phyloP scores from a whole-genome alignment of 345 rosid species.

The Firmiana major region DNA sequence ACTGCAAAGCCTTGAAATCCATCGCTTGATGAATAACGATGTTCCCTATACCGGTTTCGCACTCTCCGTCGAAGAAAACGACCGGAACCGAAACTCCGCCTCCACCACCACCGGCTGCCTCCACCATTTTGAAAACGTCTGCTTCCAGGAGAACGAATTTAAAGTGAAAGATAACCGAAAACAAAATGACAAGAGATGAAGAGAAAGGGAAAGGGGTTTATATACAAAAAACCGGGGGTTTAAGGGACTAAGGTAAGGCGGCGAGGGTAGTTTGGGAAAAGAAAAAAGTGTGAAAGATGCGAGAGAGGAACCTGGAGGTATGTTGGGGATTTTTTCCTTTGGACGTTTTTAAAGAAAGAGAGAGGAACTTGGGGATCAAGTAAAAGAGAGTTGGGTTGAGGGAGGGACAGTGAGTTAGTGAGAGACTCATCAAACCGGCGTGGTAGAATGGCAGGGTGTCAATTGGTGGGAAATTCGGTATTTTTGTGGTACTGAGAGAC shows the following conservation, averaged over 20 bases:
- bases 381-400: not conserved
- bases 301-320: not conserved
- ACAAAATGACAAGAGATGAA: not conserved
- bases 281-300: not conserved
- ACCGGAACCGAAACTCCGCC: constrained; percentile 24
- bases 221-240: constrained; percentile 14
- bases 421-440: constrained; percentile 21
- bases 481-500: constrained; percentile 13
- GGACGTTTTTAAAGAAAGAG: not conserved
- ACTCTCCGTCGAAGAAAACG: constrained; percentile 46
- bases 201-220: not conserved
- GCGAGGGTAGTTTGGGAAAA: constrained; percentile 31
- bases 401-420: no score
- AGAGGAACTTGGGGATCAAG: constrained; percentile 28
- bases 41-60: constrained; percentile 32
- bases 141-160: not conserved
- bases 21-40: constrained; percentile 24
- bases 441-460: constrained; percentile 37
- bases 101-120: not conserved
- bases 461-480: constrained; percentile 23
- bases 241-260: constrained; percentile 11
- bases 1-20: constrained; percentile 32
- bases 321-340: not conserved
- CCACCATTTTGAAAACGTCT: not conserved
- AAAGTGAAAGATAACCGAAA: not conserved